These are phyloP conservation scores for Colletotrichum cordylinicola DNA, from an alignment of 2,329 filamentous ascomycete genomes.

Conservation along the genomic window DNA sequence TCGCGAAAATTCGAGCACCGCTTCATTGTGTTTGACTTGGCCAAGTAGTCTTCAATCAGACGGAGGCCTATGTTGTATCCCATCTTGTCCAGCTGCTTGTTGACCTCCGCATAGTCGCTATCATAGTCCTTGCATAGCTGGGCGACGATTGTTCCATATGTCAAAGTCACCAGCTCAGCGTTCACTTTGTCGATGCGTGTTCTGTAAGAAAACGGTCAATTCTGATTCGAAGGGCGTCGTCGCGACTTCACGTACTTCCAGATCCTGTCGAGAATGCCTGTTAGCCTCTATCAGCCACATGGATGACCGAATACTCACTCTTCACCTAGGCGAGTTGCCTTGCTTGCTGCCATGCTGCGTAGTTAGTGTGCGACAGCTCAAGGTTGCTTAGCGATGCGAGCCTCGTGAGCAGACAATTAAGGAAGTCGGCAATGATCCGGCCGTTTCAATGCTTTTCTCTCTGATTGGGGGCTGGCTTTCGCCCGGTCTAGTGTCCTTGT, in stretches of 20 bases:
- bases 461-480: background rate
- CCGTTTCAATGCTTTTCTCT: background rate
- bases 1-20: constrained; percentile 93
- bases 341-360: constrained; percentile 61
- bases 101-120: constrained; percentile 91
- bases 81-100: constrained; percentile 98
- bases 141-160: constrained; percentile 96
- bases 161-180: constrained; percentile 94
- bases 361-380: background rate
- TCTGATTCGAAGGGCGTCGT: background rate
- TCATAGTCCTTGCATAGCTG: constrained; percentile 98
- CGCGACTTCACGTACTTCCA: constrained; percentile 77
- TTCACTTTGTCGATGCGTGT: constrained; percentile 97
- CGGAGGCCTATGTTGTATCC: constrained; percentile 97
- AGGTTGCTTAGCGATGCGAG: background rate
- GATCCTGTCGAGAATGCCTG: constrained; percentile 62
- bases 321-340: constrained; percentile 66
- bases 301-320: constrained; percentile 52
- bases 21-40: constrained; percentile 89
- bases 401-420: background rate
- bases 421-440: background rate
- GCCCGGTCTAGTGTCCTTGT: background rate
- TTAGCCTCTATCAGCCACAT: constrained; percentile 5
- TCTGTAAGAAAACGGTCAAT: constrained; percentile 54
- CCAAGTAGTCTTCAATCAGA: constrained; percentile 95